A percentile compares a stretch with the other conserved stretches of the same genome.
Conservation (phyloP, 306 rosid genomes). For the Castanea mollissima region DNA sequence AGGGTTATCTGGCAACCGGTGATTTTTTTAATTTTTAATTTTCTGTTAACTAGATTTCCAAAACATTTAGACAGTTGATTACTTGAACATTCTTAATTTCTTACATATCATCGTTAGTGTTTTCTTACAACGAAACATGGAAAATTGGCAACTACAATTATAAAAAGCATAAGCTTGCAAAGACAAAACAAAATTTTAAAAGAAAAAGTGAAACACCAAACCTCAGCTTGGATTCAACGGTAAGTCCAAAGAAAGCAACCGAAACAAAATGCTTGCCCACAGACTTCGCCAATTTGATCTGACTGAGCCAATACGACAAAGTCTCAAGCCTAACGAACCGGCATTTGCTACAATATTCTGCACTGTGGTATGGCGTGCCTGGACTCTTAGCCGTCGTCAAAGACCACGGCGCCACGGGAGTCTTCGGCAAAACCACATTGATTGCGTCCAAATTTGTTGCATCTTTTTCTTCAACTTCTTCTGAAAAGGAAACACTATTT, state of each 20-base stretch:
- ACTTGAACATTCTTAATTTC: no score
- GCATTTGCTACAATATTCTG: slow-evolving; percentile 26
- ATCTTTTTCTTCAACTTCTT: neutral
- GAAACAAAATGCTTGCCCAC: slow-evolving; percentile 29
- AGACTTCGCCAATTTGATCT: slow-evolving; percentile 27
- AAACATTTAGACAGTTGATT: no score
- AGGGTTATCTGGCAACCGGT: no score
- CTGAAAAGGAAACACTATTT: neutral
- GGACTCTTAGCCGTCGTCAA: neutral
- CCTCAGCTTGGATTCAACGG: slow-evolving; percentile 25
- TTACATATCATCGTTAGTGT: no score
- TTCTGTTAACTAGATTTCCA: no score
- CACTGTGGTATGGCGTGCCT: slow-evolving; percentile 24
- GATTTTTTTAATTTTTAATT: no score
- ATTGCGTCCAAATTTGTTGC: neutral
- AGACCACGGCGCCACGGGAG: slow-evolving; percentile 15
- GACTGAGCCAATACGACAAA: slow-evolving; percentile 26
- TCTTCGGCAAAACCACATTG: slow-evolving; percentile 7
- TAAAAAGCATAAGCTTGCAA: no score
- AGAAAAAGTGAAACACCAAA: neutral
- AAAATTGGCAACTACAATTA: no score
- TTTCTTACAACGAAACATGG: no score
- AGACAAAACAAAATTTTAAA: no score
- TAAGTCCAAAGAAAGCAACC: slow-evolving; percentile 30
- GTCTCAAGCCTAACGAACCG: slow-evolving; percentile 27